Evolutionary conservation across 345 rosid genomes (phyloP).

Genomic region (Sonneratia caseolaris): DNA sequence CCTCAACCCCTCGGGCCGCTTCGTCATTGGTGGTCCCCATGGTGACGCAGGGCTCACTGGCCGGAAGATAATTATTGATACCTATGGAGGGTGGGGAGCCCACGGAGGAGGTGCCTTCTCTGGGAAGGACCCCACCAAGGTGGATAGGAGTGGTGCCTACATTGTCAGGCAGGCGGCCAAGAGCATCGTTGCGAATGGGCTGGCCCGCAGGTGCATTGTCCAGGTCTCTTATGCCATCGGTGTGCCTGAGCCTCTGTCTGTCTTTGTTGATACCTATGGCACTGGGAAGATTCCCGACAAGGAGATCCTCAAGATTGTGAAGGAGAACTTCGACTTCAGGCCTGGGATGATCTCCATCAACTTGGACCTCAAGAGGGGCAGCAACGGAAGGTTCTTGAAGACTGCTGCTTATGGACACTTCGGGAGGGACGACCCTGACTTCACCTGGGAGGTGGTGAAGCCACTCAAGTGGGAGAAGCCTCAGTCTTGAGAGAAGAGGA

Average conservation of each 20-base stretch:
- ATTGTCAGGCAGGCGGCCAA: constrained; percentile 79
- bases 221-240: constrained; percentile 69
- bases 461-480: constrained; percentile 69
- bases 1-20: constrained; percentile 75
- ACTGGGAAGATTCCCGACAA: constrained; percentile 72
- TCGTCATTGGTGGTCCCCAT: constrained; percentile 71
- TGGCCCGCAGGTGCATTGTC: constrained; percentile 57
- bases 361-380: constrained; percentile 72
- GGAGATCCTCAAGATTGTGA: constrained; percentile 74
- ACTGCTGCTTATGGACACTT: constrained; percentile 81
- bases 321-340: constrained; percentile 78
- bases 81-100: constrained; percentile 82
- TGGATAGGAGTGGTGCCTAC: constrained; percentile 75
- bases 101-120: constrained; percentile 83
- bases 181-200: constrained; percentile 62
- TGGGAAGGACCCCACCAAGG: constrained; percentile 71
- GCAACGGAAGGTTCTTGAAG: constrained; percentile 66
- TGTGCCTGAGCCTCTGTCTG: constrained; percentile 68
- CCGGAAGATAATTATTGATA: constrained; percentile 67
- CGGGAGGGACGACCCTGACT: constrained; percentile 69
- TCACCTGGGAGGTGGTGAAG: constrained; percentile 75
- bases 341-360: constrained; percentile 78
- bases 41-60: constrained; percentile 73
- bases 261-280: constrained; percentile 50
- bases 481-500: constrained; percentile 20